Evolutionary conservation across 768 basidiomycete species (phyloP), one percentile per base, ranked within the genome.

Genomic region (Exidia glandulosa): DNA sequence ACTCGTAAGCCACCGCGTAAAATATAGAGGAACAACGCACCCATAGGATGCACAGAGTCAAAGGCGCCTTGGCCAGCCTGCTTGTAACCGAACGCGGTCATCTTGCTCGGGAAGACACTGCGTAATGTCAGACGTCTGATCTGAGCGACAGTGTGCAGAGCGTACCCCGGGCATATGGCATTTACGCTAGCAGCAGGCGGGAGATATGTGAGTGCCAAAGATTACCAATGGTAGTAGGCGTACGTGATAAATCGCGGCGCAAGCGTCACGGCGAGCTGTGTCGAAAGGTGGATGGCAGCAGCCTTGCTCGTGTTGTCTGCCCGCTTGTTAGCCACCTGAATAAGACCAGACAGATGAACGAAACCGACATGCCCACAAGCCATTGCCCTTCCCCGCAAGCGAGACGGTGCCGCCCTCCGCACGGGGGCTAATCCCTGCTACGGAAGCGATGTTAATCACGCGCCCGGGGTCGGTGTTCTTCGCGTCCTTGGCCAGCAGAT

Each of bases 201-300:
- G 32, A 25, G 5, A 63, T 27, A 60, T 10, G 47, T 54, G 6
- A 61, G 36, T 10, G 13, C 5, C 27, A 32, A 9, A 19, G 13
- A 57, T 30, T 57, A 57, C 50, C 19, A 6, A 34, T 56, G 6
- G 1, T 55, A 60, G 32, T 23, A 23, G 27, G 78, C 85, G 19
- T 72, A 88, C 86, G 85, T 88, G 71, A 91, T 80, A 62, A 80
- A 78, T 12, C 71, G 72, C 7, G 74, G 74, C 6, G 74, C 81
- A 16, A 92, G 77, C 57, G 86, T 87, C 48, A 82, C 71, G 0
- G 90, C 87, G 23, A 92, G 75, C 56, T 79, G 75, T 14, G 83
- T 82, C 3, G 90, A 90, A 52, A 93, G 81, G 63, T 91, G 89
- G 72, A 90, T 91, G 19, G 87, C 82, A 31, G 88, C 88, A n/a